Base-by-base conservation (phyloP, 1,284 basidiomycete genomes). In the Heimioporus punctisporus region DNA sequence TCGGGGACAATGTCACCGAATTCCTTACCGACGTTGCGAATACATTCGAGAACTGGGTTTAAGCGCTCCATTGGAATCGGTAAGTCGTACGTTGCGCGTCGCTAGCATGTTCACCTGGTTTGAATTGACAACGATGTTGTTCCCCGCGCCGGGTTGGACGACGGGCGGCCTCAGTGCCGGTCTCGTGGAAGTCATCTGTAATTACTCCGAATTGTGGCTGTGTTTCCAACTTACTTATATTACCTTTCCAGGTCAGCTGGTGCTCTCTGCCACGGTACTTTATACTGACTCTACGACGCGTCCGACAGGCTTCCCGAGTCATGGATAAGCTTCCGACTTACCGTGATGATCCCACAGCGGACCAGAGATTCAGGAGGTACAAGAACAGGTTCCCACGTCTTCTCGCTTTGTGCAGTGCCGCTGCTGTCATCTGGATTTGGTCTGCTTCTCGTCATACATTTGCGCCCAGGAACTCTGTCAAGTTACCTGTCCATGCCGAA, bases 1-100 rank as follows among this genome's bases (percentile, higher is more conserved):
- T 99, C 97, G 6, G 91, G 88, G 6, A 92, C 79, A 52, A 99
- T 96, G 66, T 99, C 96, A 1, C 93, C 92, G 64, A 94, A 97
- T 72, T 99, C 96, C 75, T 96, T 97, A 0, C 91, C 86, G 2
- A 98, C 89, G 71, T 93, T 93, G 56, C 88, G 83, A 51, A 99
- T 91, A 57, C 83, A 83, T 58, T 90, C 85, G 10, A 98, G 80
- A 10, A 98, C 75, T 0, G 94, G 93, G 64, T 99, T 99, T 19
- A 92, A 85, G 60, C 94, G 81, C 90, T 97, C 64, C 30, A 43
- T 15, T 17, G 39, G 50, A 12, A 27, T 48, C 58, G 44, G 46
- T 28, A 8, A 41, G 48, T 19, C 1, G 9, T 40, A 41, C 7
- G 14, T 9, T 25, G 24, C 7, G 11, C 6, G 17, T 7, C 12